Base-by-base conservation (phyloP, 2,329 filamentous ascomycete genomes). In the Phyllosticta citriasiana region DNA sequence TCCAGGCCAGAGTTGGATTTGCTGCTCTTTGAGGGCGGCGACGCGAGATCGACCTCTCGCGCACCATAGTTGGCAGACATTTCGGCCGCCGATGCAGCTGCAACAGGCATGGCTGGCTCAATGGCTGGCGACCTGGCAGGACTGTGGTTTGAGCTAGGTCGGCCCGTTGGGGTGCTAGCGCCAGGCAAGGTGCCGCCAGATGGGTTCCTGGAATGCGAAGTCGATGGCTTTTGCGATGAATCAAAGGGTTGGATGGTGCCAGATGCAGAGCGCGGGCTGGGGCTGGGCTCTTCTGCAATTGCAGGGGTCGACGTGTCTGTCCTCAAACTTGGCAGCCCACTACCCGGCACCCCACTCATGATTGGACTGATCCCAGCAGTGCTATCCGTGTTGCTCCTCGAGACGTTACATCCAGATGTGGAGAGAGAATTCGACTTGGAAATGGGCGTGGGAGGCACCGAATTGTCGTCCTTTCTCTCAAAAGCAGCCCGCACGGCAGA, bases 401-500 rank as follows among this genome's bases (percentile, higher is more conserved):
- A 77, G n/a, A 84, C 73, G 51, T 75, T 79, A 2, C 71, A 73
- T 10, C 70, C 71, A 4, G 68, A 68, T 1, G 60, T 61, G 24
- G 68, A 70, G 40, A 68, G 66, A 10, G 69, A 70, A 59, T 76
- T 77, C n/a, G 71, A 73, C 60, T 73, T 74, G 22, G 80, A 80
- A 52, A 78, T 71, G 9, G 81, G 80, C 2, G 81, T 80, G 9
- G 78, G 76, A 3, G 82, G 82, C 52, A 79, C 74, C 5, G 77
- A 78, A 35, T 77, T 77, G 52, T 80, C 80, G 63, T 84, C 79
- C 26, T 73, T 76, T 54, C 79, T 77, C 67, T 87, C 84, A 67
- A 88, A 88, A 16, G 85, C 85, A 68, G 86, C 82, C 66, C 87
- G 78, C 3, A 88, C 85, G 14, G 83, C 81, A 1, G 83, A 82